phyloP scores from a whole-genome alignment of 768 basidiomycete genomes.

The Hygrocybe punicea region DNA sequence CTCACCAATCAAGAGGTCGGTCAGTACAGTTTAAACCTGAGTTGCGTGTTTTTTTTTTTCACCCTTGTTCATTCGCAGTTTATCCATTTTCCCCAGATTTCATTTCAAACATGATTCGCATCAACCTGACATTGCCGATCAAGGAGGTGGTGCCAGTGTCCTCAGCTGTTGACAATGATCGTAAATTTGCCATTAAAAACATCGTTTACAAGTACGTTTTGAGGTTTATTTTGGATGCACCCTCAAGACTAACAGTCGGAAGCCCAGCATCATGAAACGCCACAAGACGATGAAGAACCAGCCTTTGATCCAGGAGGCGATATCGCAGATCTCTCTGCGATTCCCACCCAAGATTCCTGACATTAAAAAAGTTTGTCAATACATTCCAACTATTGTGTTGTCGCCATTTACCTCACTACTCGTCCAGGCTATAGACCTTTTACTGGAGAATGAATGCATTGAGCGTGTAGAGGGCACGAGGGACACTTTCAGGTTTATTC shows the following conservation, averaged over 20 bases:
- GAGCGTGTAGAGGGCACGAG: no score
- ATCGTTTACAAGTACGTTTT: no score
- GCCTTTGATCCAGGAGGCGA: constrained; percentile 82
- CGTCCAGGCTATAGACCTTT: no score
- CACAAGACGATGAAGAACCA: constrained; percentile 96
- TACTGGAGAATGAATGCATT: no score
- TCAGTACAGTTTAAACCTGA: constrained; percentile 88
- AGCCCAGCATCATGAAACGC: constrained; percentile 88
- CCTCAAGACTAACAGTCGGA: no score
- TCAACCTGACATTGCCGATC: constrained; percentile 87
- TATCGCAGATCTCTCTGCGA: constrained; percentile 80
- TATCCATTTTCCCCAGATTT: constrained; percentile 49
- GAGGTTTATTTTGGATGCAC: no score
- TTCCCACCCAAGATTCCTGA: constrained; percentile 93
- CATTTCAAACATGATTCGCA: constrained; percentile 91
- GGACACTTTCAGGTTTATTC: no score
- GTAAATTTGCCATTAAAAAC: no score
- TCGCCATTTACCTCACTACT: no score
- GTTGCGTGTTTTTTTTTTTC: constrained; percentile 20
- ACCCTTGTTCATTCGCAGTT: neutral
- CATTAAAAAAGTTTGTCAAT: constrained; percentile 98
- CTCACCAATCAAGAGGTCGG: constrained; percentile 84
- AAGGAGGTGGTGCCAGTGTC: constrained; percentile 94
- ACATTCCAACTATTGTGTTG: no score
- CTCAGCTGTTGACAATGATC: constrained; percentile 89